A percentile compares a stretch with the other conserved stretches of the same genome.
Conservation (phyloP, 2,329 filamentous ascomycete species). For the Ambrosiella cleistominuta region DNA sequence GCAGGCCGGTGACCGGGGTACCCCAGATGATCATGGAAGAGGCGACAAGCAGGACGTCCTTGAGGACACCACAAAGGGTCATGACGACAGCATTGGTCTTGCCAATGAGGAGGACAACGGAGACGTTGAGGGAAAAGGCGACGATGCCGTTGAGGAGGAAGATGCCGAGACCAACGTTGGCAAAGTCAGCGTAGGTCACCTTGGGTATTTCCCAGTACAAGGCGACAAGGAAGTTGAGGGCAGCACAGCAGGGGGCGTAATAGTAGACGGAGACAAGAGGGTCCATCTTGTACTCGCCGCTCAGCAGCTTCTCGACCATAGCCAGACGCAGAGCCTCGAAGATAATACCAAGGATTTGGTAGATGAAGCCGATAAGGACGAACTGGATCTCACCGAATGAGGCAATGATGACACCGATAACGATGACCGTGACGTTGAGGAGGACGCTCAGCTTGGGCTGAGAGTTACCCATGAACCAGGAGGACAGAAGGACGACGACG, state of each 20-base stretch:
- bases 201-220: conserved; percentile 57
- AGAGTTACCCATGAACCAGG: conserved; percentile 73
- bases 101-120: conserved; percentile 74
- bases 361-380: conserved; percentile 60
- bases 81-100: conserved; percentile 75
- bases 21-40: conserved; percentile 71
- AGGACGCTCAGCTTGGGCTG: conserved; percentile 74
- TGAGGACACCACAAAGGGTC: conserved; percentile 73
- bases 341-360: conserved; percentile 59
- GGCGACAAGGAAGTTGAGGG: conserved; percentile 61
- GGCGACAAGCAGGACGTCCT: conserved; percentile 67
- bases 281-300: conserved; percentile 82
- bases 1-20: conserved; percentile 54
- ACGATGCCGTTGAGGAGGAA: conserved; percentile 61
- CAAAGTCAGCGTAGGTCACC: conserved; percentile 51
- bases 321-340: conserved; percentile 72
- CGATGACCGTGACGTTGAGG: conserved; percentile 85
- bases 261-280: conserved; percentile 79
- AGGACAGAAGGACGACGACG: conserved; percentile 76
- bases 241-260: conserved; percentile 68
- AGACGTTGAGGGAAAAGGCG: conserved; percentile 69
- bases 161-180: conserved; percentile 53
- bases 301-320: conserved; percentile 70
- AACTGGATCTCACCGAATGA: conserved; percentile 95
- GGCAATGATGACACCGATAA: conserved; percentile 84